Conservation (phyloP, 2,329 filamentous ascomycete species). For the Ophiognomonia clavigignenti-juglandacearum region DNA sequence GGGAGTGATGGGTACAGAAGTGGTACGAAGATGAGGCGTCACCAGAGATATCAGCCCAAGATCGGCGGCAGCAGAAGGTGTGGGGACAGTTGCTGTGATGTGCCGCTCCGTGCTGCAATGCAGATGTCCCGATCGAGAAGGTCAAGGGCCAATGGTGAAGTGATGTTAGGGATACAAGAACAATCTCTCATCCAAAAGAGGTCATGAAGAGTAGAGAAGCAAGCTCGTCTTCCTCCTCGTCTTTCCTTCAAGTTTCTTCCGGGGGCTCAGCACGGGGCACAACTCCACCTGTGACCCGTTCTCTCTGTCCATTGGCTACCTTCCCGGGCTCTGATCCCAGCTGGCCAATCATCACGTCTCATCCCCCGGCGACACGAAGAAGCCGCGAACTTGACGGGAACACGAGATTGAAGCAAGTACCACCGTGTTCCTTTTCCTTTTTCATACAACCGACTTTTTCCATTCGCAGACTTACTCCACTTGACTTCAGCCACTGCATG, state of each 20-base stretch:
- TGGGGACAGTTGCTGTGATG: not conserved
- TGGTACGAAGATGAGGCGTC: too few relatives aligned
- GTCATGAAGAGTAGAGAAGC: not conserved
- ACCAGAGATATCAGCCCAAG: too few relatives aligned
- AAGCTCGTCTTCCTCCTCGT: not conserved
- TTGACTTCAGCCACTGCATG: not conserved
- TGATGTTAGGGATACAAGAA: not conserved
- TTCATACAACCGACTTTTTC: too few relatives aligned
- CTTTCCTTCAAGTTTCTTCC: not conserved
- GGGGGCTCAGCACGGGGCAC: not conserved
- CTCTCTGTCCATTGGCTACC: slow-evolving; percentile 2
- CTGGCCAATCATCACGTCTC: slow-evolving; percentile 13
- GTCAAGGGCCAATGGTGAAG: not conserved
- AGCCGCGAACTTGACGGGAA: slow-evolving; percentile 1
- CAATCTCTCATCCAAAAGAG: not conserved
- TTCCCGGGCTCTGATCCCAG: not conserved
- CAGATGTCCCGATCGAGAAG: too few relatives aligned
- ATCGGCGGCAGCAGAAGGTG: too few relatives aligned
- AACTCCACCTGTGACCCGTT: not conserved
- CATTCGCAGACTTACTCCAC: not conserved
- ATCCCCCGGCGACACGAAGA: not conserved
- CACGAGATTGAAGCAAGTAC: slow-evolving; percentile 5
- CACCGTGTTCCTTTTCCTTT: not conserved
- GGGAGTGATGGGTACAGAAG: too few relatives aligned
- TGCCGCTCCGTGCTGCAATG: not conserved